Evolutionary conservation across 148 eudicot species (phyloP).

Genomic region (Cornus florida): DNA sequence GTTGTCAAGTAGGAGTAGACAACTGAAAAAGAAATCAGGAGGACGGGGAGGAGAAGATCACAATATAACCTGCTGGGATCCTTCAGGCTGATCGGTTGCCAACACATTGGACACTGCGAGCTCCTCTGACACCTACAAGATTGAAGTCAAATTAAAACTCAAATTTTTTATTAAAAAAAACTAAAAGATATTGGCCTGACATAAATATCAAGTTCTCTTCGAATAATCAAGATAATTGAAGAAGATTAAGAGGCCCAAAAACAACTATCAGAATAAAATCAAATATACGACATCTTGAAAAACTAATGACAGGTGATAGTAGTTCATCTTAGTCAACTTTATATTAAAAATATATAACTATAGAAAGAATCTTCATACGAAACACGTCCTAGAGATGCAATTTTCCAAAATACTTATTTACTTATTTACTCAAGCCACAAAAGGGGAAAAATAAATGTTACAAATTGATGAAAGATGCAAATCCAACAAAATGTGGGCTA

Average conservation of each 20-base stretch:
- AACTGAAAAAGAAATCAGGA: neutral
- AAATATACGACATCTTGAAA: neutral
- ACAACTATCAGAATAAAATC: too few relatives aligned
- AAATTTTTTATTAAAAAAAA: neutral
- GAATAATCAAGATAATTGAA: neutral
- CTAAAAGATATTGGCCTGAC: neutral
- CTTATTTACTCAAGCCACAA: too few relatives aligned
- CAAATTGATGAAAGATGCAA: too few relatives aligned
- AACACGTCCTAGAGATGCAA: neutral
- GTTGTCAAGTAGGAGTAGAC: neutral
- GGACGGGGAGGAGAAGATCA: neutral
- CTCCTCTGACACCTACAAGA: conserved; percentile 92
- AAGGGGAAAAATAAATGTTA: too few relatives aligned
- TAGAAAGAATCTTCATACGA: neutral
- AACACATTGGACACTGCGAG: conserved; percentile 98
- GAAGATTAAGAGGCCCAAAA: neutral
- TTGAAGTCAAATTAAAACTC: conserved; percentile 6
- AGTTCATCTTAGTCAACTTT: neutral
- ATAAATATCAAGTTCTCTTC: neutral
- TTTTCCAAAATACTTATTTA: neutral
- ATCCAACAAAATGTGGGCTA: too few relatives aligned
- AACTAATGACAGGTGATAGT: neutral
- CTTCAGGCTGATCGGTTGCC: conserved; percentile 91
- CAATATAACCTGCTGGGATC: conserved; percentile 67
- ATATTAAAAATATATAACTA: too few relatives aligned